Evolutionary conservation across 2,329 filamentous ascomycete species (phyloP).

Genomic region (Mycosphaerella arachidis): DNA sequence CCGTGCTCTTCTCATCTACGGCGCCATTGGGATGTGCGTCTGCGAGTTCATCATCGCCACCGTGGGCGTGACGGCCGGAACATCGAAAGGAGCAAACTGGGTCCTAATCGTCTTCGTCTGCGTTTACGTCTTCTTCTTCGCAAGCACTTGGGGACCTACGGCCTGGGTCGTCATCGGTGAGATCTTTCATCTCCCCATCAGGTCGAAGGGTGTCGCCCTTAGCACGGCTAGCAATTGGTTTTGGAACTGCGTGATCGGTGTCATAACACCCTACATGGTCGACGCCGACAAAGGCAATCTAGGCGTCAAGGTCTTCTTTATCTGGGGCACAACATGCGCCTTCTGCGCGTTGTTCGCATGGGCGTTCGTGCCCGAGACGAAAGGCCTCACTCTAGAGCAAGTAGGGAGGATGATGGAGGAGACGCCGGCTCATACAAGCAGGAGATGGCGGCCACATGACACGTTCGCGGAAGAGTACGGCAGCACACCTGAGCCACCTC

Average conservation of each 20-base stretch:
- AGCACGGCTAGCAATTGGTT: conserved; percentile 73
- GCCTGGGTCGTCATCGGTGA: conserved; percentile 67
- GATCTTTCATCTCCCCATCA: conserved; percentile 69
- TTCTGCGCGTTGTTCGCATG: conserved; percentile 35
- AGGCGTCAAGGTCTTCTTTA: conserved; percentile 44
- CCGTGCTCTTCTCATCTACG: conserved; percentile 71
- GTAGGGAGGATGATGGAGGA: conserved; percentile 40
- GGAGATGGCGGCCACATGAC: conserved; percentile 30
- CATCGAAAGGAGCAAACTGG: conserved; percentile 48
- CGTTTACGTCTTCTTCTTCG: conserved; percentile 91
- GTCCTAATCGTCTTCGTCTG: conserved; percentile 76
- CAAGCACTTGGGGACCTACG: conserved; percentile 77
- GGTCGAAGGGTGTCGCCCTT: conserved; percentile 61
- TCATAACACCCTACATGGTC: conserved; percentile 72
- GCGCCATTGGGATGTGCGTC: conserved; percentile 73
- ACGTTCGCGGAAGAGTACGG: conserved; percentile 28
- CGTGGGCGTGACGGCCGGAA: conserved; percentile 40
- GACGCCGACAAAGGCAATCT: conserved; percentile 54
- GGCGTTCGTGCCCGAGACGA: conserved; percentile 38
- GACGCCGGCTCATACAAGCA: conserved; percentile 39
- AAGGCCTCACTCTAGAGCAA: conserved; percentile 38
- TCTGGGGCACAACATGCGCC: conserved; percentile 39
- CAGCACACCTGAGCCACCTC: background rate
- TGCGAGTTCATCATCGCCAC: conserved; percentile 81
- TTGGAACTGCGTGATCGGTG: conserved; percentile 49